phyloP scores from a whole-genome alignment of 2,329 filamentous ascomycete species.

The Hortaea sp. region DNA sequence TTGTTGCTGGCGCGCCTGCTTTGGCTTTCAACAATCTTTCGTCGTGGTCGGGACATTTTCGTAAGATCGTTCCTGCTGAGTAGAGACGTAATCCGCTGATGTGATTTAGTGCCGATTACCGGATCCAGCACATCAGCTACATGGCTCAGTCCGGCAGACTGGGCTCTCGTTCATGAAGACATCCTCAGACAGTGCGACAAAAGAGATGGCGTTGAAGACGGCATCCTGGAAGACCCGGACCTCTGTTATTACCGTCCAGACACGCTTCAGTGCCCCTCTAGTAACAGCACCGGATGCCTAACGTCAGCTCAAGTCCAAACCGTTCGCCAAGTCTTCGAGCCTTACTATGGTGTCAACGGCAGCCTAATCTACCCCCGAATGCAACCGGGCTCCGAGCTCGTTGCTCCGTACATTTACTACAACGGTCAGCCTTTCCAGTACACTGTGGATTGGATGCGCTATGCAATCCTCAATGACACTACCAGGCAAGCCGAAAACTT shows the following conservation, averaged over 20 bases:
- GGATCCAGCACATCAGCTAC: conserved; percentile 27
- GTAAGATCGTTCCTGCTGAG: background rate
- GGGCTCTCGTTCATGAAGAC: conserved; percentile 31
- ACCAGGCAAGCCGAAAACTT: conserved; percentile 31
- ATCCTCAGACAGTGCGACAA: conserved; percentile 39
- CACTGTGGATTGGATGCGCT: conserved; percentile 39
- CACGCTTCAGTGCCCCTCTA: conserved; percentile 25
- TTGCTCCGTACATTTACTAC: conserved; percentile 26
- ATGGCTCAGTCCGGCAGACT: conserved; percentile 28
- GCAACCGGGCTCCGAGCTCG: conserved; percentile 37
- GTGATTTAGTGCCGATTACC: conserved; percentile 20
- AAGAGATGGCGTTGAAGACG: conserved; percentile 37
- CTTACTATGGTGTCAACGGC: conserved; percentile 32
- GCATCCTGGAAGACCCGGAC: conserved; percentile 35
- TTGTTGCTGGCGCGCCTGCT: conserved; percentile 35
- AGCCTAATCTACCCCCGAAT: conserved; percentile 39
- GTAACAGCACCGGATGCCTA: conserved; percentile 31
- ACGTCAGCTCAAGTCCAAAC: conserved; percentile 31
- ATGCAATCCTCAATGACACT: conserved; percentile 37
- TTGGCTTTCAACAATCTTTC: conserved; percentile 32
- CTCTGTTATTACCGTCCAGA: conserved; percentile 33
- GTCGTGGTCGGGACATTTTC: conserved; percentile 33
- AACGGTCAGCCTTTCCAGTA: conserved; percentile 32
- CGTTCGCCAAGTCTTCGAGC: conserved; percentile 30
- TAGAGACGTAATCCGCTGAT: background rate